Evolutionary conservation across 495 filamentous ascomycete genomes (phyloP), one percentile per base, ranked within the genome.

Genomic region (Podospora pseudocomata): DNA sequence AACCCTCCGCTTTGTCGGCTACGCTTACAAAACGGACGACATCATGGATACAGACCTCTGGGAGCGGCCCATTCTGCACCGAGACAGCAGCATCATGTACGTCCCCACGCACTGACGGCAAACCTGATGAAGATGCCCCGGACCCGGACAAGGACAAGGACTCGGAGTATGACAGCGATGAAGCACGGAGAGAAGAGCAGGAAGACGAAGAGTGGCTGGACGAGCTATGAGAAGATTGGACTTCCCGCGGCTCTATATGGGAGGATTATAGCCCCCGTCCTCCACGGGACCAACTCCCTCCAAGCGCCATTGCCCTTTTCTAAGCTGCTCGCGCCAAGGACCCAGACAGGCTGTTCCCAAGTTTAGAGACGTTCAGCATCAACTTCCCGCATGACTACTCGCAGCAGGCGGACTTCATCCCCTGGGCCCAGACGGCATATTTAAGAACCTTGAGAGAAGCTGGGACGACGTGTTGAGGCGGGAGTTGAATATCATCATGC

Each of bases 351-450:
- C 61, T 63, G 13, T 18, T 63, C 5, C 61, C 61, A 0, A 63
- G 53, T 18, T 27, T 63, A 0, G 34, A 63, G 30, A 63, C 34
- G 0, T 32, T 63, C 61, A 9, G 16, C 27, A 63, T 63, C 61
- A 63, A 26, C 32, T 63, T 63, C n/a, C 28, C 32, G n/a, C 61
- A 63, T n/a, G 32, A 63, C 61, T 63, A 63, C 16, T 28, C 26
- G 13, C 26, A 63, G 18, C 16, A 18, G 28, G 16, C 15, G 13
- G 61, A 63, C 28, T 63, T 44, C 6, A 6, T n/a, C 7, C 30
- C 13, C 15, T 39, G 28, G 16, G 61, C 61, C 18, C n/a, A 13
- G 39, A 49, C 13, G 18, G 9, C 27, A 44, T 63, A 4, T 63
- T 63, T 23, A 13, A 5, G 7, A 20, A 63, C 61, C 11, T 15